Evolutionary conservation across 192 early-diverging fungal species (phyloP), one percentile per base, ranked within the genome.

Genomic region (Umbelopsis vinacea): DNA sequence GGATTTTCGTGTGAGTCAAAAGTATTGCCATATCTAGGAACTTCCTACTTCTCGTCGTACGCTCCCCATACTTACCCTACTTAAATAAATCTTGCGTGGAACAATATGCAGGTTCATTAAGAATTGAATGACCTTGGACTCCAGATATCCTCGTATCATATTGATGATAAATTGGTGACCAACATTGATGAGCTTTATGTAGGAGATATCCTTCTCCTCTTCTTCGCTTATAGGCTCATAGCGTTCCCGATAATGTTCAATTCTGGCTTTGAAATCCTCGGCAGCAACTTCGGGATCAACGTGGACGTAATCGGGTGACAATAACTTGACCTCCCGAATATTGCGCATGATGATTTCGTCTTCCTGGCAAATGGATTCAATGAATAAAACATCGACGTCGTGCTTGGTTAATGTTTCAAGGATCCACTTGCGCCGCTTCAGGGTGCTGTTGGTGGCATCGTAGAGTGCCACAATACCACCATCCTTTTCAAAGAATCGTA

Each of bases 81-180:
- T 92, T 74, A 97, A 97, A 82, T 96, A 95, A 67, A 99, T 95
- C 73, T 89, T 92, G 68, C 94, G 89, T 33, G 98, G 96, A 6
- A 92, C 90, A 72, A 96, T 98, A 83, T 99, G 97, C 46, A 99
- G 87, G 79, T 99, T 99, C 97, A 99, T 98, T 74, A 99, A 80
- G 80, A 96, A 99, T 83, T 98, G 99, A 19, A 98, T 96, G 69
- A 99, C 95, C 45, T 97, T 87, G 67, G 95, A 95, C 82, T 99
- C 92, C 43, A 99, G 85, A 79, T 98, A 98, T 67, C 97, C 96
- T 53, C 92, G 88, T 71, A 98, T 95, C 76, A 93, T 92, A 81
- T 99, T 96, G 76, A 99, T 93, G 55, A 96, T 90, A 40, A 97
- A 93, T 71, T 91, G 89, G 33, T 85, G 83, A 29, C 98, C 96